Evolutionary conservation across 2,329 filamentous ascomycete species (phyloP).

Genomic region (Cryphonectria parasitica): DNA sequence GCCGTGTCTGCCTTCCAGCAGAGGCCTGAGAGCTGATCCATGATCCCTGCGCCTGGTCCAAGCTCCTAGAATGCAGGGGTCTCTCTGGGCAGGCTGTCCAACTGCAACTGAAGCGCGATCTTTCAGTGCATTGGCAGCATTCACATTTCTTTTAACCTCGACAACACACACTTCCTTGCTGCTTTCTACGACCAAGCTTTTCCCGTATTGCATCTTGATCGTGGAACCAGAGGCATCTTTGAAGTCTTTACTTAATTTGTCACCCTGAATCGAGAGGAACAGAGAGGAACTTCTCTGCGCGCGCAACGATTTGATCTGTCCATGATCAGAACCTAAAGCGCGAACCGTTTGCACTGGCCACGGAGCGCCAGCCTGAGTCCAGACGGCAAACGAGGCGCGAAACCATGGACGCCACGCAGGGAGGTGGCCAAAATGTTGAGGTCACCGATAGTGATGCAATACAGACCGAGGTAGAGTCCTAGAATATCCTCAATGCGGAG

Average conservation of each 20-base stretch:
- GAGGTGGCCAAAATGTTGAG: slow-evolving; percentile 3
- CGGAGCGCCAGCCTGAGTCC: slow-evolving; percentile 27
- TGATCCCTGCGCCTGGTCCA: slow-evolving; percentile 29
- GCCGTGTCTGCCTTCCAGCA: slow-evolving; percentile 41
- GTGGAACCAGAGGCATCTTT: background rate
- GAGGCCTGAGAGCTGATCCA: slow-evolving; percentile 5
- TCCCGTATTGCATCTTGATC: background rate
- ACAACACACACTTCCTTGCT: background rate
- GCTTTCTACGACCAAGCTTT: background rate
- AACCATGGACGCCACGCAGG: background rate
- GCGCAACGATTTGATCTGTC: slow-evolving; percentile 1
- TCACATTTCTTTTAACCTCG: slow-evolving; percentile 18
- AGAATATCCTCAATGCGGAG: slow-evolving; percentile 11
- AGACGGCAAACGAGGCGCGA: slow-evolving; percentile 46
- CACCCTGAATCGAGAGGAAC: background rate
- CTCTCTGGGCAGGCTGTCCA: slow-evolving; percentile 22
- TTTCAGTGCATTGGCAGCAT: slow-evolving; percentile 11
- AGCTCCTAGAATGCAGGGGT: slow-evolving; percentile 32
- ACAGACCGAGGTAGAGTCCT: slow-evolving; percentile 72
- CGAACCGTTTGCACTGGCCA: slow-evolving; percentile 25
- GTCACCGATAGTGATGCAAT: slow-evolving; percentile 77
- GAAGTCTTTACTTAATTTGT: no score
- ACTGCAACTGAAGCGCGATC: slow-evolving; percentile 18
- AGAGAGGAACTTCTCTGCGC: background rate
- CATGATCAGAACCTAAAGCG: slow-evolving; percentile 23